Base-by-base conservation (phyloP, 2,329 filamentous ascomycete genomes). In the Aspergillus clavatus region DNA sequence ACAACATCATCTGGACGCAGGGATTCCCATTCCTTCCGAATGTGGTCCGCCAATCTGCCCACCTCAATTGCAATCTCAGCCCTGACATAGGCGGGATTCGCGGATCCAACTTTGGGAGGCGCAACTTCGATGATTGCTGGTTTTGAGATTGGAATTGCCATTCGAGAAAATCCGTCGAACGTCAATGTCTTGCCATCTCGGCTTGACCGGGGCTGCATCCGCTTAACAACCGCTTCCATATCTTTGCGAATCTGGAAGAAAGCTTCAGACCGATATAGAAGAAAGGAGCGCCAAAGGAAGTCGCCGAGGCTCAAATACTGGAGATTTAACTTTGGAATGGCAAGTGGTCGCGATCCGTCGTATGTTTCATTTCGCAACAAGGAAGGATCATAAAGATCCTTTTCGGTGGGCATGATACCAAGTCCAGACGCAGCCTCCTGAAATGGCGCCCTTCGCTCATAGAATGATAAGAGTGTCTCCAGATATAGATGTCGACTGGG, bases 251-350 rank as follows among this genome's bases (percentile, higher is more conserved):
- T 91, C 48, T 89, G 87, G 65, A 94, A 97, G 64, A 97, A 96
- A 0, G 91, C 81, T 66, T 98, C 93, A 47, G 84, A 87, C 31
- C 91, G 83, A 63, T 95, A 93, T 7, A 98, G 74, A 11, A 94
- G 78, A 59, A 97, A 84, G 0, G 91, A 89, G 51, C 94, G 81
- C 89, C 90, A 98, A n/a, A 98, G 72, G 58, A 98, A 98, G 66
- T 98, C 93, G 2, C 89, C 89, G 40, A 95, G 82, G 2, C 90
- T 95, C 11, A 98, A 76, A 67, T 98, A 98, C 62, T 98, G 93
- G 22, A 98, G 73, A 57, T 96, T 98, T 37, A 97, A 71, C 65
- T 98, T 98, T 2, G 93, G 93, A 35, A 98, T 82, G 2, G 93
- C 88, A 46, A 98, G 75, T 4, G 93, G 90, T 38, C 81, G 81